These are phyloP conservation scores for Coemansia sp. DNA, from an alignment of 192 early-diverging fungal species.

Conservation along the genomic window DNA sequence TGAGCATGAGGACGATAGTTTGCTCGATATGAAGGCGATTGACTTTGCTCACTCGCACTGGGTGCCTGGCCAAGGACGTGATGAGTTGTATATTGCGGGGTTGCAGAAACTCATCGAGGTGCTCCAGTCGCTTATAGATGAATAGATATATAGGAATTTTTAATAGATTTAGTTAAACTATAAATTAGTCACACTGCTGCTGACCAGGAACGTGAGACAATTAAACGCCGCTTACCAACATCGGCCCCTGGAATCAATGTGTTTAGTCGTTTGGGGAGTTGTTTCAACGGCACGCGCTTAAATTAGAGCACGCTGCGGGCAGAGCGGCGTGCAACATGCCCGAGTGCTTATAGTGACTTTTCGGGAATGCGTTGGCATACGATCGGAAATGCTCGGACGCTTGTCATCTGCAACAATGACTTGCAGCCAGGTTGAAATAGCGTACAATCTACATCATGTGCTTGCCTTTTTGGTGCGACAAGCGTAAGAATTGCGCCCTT, in stretches of 20 bases:
- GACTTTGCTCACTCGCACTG: conserved; percentile 91
- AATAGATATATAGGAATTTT: background rate
- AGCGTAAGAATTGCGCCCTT: background rate
- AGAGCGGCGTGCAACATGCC: background rate
- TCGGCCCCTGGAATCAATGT: background rate
- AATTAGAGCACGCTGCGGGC: background rate
- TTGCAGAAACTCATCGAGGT: conserved; percentile 60
- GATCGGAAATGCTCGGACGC: background rate
- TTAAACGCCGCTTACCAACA: background rate
- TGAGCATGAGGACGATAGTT: conserved; percentile 34
- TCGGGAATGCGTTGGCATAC: background rate
- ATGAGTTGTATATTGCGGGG: conserved; percentile 69
- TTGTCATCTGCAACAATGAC: background rate
- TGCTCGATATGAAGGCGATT: conserved; percentile 72
- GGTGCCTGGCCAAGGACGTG: conserved; percentile 59
- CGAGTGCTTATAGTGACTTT: background rate
- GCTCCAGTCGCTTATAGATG: conserved; percentile 39
- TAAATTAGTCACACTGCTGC: background rate
- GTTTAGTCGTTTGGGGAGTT: background rate
- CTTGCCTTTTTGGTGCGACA: background rate
- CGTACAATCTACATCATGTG: background rate
- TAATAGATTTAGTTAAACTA: background rate
- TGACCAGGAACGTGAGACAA: background rate
- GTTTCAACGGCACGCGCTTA: background rate
- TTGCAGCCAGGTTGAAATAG: background rate